A percentile compares a stretch with the other conserved stretches of the same genome.
Conservation (phyloP, 768 basidiomycete species). For the Coprinellus micaceus region DNA sequence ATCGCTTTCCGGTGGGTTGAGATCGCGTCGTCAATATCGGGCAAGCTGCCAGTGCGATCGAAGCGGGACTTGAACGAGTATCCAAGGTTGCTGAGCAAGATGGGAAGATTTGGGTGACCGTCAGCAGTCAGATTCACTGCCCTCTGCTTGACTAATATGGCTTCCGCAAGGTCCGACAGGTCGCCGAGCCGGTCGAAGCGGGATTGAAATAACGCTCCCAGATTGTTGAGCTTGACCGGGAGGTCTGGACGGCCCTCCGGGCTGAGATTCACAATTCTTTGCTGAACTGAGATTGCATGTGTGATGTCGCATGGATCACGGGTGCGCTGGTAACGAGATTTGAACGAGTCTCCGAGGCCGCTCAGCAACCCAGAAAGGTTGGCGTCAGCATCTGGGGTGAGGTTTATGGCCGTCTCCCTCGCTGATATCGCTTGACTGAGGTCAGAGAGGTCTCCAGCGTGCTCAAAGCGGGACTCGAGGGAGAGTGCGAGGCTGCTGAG, state of each 20-base stretch:
- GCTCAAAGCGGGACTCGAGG: not conserved
- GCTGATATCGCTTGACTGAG: not conserved
- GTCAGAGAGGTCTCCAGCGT: not conserved
- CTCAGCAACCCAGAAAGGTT: not conserved
- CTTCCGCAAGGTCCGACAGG: conserved; percentile 1
- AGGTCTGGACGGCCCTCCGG: not conserved
- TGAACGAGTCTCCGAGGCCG: conserved; percentile 12
- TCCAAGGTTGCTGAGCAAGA: conserved; percentile 6
- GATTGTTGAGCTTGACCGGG: not conserved
- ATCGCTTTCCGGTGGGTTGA: not conserved
- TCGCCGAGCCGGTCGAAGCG: not conserved
- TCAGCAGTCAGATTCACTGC: conserved; percentile 19
- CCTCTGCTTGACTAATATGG: conserved; percentile 18
- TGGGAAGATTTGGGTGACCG: conserved; percentile 8
- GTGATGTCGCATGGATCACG: conserved; percentile 6
- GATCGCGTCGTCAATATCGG: conserved; percentile 13
- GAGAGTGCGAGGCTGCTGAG: not conserved
- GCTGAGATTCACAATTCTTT: not conserved
- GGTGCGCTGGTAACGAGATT: conserved; percentile 5
- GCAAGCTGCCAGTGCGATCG: conserved; percentile 19
- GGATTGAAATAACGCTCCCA: not conserved
- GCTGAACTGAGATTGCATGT: not conserved
- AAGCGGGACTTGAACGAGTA: conserved; percentile 16
- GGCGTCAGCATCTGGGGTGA: not conserved
- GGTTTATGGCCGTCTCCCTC: not conserved